Evolutionary conservation across 192 early-diverging fungal species (phyloP).

Genomic region (Borealophlyctis nickersoniae): DNA sequence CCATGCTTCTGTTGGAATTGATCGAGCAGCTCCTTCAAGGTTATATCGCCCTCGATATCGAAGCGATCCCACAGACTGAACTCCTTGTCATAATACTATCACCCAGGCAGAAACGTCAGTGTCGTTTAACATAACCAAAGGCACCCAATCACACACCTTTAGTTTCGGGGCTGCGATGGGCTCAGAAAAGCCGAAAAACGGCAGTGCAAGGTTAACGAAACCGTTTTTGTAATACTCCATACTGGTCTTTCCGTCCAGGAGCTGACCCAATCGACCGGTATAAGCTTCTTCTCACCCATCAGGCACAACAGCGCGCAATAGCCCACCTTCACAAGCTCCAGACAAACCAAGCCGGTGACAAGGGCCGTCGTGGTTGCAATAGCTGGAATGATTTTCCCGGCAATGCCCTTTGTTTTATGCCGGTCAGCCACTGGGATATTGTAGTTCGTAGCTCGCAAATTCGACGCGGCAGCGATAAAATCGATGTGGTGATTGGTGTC

Average conservation of each 20-base stretch:
- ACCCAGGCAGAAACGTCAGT: not conserved
- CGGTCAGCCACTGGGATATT: slow-evolving; percentile 82
- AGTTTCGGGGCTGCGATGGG: slow-evolving; percentile 86
- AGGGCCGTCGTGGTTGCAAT: slow-evolving; percentile 97
- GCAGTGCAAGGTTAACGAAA: slow-evolving; percentile 94
- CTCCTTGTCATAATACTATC: slow-evolving; percentile 74
- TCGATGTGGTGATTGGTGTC: slow-evolving; percentile 99
- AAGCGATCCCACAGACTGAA: slow-evolving; percentile 97
- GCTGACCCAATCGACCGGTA: slow-evolving; percentile 7
- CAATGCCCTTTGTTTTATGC: slow-evolving; percentile 91
- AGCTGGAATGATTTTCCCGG: slow-evolving; percentile 96
- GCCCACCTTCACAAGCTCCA: slow-evolving; percentile 91
- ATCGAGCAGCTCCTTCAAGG: slow-evolving; percentile 86
- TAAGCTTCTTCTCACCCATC: no score
- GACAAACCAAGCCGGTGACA: slow-evolving; percentile 93
- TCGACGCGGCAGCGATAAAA: slow-evolving; percentile 96
- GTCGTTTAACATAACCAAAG: slow-evolving; percentile 2
- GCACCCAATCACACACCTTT: no score
- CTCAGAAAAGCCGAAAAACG: slow-evolving; percentile 99
- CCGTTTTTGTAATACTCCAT: slow-evolving; percentile 99
- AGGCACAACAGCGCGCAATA: not conserved
- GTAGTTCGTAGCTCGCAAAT: slow-evolving; percentile 86
- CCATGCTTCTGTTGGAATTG: slow-evolving; percentile 76
- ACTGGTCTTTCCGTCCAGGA: slow-evolving; percentile 71
- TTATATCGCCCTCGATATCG: slow-evolving; percentile 77